phyloP scores from a whole-genome alignment of 2,329 filamentous ascomycete species.

The Geoglossum cookeanum region DNA sequence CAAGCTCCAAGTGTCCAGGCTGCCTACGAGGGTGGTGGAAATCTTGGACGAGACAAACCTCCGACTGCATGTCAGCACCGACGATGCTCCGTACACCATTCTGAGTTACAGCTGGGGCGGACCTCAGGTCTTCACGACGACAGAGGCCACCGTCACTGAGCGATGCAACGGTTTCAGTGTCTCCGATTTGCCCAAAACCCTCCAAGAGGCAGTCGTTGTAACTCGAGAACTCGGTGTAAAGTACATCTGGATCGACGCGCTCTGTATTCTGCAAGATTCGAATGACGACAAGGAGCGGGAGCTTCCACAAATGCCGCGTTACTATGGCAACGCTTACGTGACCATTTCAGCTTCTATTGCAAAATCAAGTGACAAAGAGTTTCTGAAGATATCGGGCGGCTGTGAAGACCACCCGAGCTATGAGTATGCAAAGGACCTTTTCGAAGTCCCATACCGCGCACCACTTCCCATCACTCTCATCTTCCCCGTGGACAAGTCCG shows the following conservation, averaged over 20 bases:
- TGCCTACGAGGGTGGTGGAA: background rate
- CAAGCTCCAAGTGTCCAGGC: background rate
- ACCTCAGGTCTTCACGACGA: background rate
- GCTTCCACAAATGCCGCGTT: background rate
- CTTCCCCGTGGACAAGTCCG: too few relatives aligned
- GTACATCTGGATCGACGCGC: background rate
- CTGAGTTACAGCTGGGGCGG: background rate
- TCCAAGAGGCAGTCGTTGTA: background rate
- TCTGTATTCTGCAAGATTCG: background rate
- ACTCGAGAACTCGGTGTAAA: background rate
- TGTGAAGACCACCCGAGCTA: background rate
- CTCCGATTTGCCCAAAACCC: background rate
- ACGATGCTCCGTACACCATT: background rate
- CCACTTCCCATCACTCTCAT: too few relatives aligned
- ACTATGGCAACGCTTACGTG: background rate
- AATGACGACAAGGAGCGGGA: background rate
- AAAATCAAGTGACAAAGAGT: background rate
- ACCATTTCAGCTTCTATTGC: background rate
- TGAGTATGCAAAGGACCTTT: too few relatives aligned
- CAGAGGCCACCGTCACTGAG: background rate
- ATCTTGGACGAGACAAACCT: background rate
- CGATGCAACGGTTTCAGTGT: background rate
- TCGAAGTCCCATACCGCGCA: too few relatives aligned
- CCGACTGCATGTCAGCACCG: background rate
- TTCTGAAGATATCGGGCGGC: background rate